Percentiles rank a stretch among this genome's conserved stretches.
Conservation (phyloP, 2,329 filamentous ascomycete genomes). For the Nakataea oryzae region DNA sequence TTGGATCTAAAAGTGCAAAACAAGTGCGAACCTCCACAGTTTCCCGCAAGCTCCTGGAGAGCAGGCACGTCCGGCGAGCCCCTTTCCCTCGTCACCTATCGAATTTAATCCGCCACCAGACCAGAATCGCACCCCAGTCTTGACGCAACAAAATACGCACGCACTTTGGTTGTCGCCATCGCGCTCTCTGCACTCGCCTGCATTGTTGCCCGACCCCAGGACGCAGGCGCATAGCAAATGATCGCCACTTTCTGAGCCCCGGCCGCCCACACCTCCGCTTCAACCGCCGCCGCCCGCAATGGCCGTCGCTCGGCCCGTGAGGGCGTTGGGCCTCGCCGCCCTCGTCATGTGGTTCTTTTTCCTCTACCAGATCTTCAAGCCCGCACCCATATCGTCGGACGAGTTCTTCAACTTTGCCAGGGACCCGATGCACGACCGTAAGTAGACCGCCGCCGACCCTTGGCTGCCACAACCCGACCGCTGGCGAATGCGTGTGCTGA, state of each 20-base stretch:
- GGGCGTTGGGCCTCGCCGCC: constrained; percentile 63
- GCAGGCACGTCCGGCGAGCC: background rate
- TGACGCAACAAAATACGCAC: background rate
- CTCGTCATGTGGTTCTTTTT: constrained; percentile 69
- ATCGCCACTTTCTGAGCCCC: background rate
- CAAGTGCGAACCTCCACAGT: background rate
- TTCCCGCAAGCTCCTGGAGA: background rate
- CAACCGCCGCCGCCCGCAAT: constrained; percentile 22
- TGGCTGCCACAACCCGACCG: background rate
- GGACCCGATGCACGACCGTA: constrained; percentile 84
- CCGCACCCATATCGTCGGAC: constrained; percentile 25
- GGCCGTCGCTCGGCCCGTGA: constrained; percentile 78
- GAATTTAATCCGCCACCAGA: background rate
- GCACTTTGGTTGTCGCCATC: no score
- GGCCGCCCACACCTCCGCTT: background rate
- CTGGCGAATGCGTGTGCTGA: constrained; percentile 6
- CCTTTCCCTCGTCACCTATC: background rate
- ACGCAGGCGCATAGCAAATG: background rate
- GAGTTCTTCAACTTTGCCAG: constrained; percentile 29
- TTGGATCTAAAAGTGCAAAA: background rate
- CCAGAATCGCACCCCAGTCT: background rate
- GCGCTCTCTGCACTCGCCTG: background rate
- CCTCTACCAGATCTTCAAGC: constrained; percentile 62
- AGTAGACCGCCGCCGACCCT: constrained; percentile 20
- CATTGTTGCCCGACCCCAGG: background rate